Conservation (phyloP, 108 stramenopile species). For the Cyclotella atomus region DNA sequence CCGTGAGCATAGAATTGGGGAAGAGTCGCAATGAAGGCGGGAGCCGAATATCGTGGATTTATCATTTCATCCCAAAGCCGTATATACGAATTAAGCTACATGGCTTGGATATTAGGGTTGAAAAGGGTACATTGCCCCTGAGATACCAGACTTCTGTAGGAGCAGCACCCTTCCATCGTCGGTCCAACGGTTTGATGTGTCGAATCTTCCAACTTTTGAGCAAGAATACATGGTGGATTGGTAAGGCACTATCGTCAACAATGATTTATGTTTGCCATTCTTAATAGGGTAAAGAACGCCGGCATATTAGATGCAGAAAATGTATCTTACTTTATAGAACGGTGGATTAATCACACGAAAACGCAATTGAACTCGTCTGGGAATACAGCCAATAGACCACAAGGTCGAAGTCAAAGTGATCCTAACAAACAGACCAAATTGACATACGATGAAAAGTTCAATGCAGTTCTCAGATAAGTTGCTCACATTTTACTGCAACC, state of each 20-base stretch:
- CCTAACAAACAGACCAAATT: not conserved
- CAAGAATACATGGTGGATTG: slow-evolving; percentile 19
- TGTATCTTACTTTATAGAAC: slow-evolving; percentile 16
- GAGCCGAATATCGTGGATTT: not conserved
- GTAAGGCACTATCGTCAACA: no score
- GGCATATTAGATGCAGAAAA: slow-evolving; percentile 9
- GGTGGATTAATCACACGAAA: slow-evolving; percentile 23
- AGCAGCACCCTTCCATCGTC: slow-evolving; percentile 9
- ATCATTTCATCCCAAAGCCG: slow-evolving; percentile 12
- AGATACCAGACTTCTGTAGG: slow-evolving; percentile 21
- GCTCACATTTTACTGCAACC: slow-evolving; percentile 12
- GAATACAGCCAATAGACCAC: no score
- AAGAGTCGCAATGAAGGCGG: not conserved
- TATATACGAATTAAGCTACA: slow-evolving; percentile 14
- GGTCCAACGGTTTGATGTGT: not conserved
- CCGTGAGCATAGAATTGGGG: not conserved
- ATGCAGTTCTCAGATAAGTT: slow-evolving; percentile 2
- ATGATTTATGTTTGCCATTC: no score
- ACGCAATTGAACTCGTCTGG: slow-evolving; percentile 1
- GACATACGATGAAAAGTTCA: slow-evolving; percentile 19
- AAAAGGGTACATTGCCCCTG: slow-evolving; percentile 42
- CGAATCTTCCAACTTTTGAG: slow-evolving; percentile 17
- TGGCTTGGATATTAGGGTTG: slow-evolving; percentile 14
- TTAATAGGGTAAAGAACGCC: not conserved
- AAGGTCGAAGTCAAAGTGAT: no score